Evolutionary conservation across 1,284 basidiomycete genomes (phyloP).

Genomic region (Takashimella koratensis): DNA sequence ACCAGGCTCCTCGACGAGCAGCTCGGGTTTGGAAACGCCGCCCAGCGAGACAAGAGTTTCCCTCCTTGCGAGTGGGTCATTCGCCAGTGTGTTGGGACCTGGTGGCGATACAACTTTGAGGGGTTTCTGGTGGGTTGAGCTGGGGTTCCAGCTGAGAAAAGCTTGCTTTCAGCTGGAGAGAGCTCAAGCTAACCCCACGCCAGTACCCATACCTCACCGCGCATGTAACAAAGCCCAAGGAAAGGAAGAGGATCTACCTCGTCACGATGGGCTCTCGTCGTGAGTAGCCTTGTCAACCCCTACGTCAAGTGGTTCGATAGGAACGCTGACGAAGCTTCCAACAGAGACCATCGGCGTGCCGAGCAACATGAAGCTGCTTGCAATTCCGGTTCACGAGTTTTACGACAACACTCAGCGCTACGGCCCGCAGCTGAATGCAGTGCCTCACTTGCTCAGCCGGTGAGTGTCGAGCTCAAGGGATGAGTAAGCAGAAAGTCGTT

Average conservation of each 20-base stretch:
- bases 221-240: constrained; percentile 95
- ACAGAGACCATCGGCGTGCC: constrained; percentile 92
- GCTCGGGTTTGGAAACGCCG: constrained; percentile 60
- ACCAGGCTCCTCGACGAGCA: constrained; percentile 82
- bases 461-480: constrained; percentile 54
- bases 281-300: constrained; percentile 41
- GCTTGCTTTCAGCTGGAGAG: neutral
- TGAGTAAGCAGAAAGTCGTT: too few relatives aligned
- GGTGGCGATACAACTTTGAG: constrained; percentile 97
- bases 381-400: constrained; percentile 91
- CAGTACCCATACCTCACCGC: constrained; percentile 97
- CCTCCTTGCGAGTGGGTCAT: constrained; percentile 84
- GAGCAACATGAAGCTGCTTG: constrained; percentile 97
- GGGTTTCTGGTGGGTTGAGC: constrained; percentile 80
- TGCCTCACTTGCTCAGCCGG: constrained; percentile 89
- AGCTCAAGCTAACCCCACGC: neutral
- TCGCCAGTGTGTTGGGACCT: constrained; percentile 87
- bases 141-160: constrained; percentile 9
- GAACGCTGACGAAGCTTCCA: too few relatives aligned
- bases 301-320: too few relatives aligned
- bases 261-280: constrained; percentile 93
- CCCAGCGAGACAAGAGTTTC: constrained; percentile 3
- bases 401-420: constrained; percentile 96
- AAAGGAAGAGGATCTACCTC: constrained; percentile 93
- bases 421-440: constrained; percentile 88